Evolutionary conservation across 768 basidiomycete genomes (phyloP), one percentile per base, ranked within the genome.

Genomic region (Collybia sp.): DNA sequence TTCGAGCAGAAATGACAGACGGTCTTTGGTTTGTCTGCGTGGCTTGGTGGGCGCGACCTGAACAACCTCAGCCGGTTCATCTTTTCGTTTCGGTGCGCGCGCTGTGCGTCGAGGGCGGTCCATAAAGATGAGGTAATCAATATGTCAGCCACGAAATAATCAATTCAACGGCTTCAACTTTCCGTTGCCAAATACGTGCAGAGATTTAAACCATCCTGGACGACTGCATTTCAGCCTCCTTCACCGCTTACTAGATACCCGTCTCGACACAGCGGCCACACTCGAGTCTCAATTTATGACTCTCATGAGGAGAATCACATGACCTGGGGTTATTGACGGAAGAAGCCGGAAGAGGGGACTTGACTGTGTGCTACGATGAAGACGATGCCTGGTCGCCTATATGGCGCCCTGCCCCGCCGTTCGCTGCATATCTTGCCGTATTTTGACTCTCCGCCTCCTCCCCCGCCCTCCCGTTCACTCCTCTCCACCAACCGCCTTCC

Each of bases 1-100:
- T 46, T 73, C 64, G 8, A 80, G 58, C 39, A 80, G 57, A 31
- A 51, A 57, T 25, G 25, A 4, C 25, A 25, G 25, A 25, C 25
- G 25, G 8, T 25, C 25, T 13, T 66, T 64, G 18, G 75, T 59
- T 40, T 69, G 60, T 33, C 68, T 61, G 15, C 57, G 63, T 4
- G 64, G 63, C 43, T 64, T 65, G 15, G 51, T 45, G 6, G 53
- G 33, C 5, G 42, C 8, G 18, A 12, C 45, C 16, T 43, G 46
- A 9, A 35, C 31, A 18, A 46, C 32, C 30, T 30, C 15, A 19
- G 49, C 17, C 17, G 35, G 35, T 10, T 37, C 15, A 31, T 55
- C 53, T 25, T 25, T 25, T 34, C 47, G 55, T 34, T 13, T 18
- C 10, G 35, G 46, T 33, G 47, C 45, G 10, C 54, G 51, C 30